phyloP scores from a whole-genome alignment of 305 asterid genomes.

The Fraxinus ornus region DNA sequence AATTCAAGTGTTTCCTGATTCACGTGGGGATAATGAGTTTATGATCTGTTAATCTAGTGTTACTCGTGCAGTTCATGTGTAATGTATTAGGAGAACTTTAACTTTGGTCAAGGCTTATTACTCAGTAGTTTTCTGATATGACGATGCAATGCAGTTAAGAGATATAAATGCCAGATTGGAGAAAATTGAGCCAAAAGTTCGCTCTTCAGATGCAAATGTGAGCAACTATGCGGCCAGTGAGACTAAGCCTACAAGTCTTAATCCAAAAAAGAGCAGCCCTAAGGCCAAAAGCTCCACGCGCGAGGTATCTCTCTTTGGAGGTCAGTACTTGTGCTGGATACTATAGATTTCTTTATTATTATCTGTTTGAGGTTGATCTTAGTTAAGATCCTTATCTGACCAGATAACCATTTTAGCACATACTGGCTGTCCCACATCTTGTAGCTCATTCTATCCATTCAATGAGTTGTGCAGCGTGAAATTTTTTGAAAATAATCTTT shows the following conservation, averaged over 20 bases:
- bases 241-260: slow-evolving; percentile 50
- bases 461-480: background rate
- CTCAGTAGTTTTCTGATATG: slow-evolving; percentile 34
- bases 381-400: slow-evolving; percentile 9
- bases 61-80: background rate
- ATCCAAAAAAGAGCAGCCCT: slow-evolving; percentile 85
- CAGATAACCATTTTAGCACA: slow-evolving; percentile 1
- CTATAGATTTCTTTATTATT: slow-evolving; percentile 1
- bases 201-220: slow-evolving; percentile 61
- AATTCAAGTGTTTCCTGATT: slow-evolving; percentile 8
- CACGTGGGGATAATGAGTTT: slow-evolving; percentile 10
- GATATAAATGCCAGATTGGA: slow-evolving; percentile 91
- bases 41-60: slow-evolving; percentile 6
- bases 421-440: background rate
- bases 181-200: slow-evolving; percentile 81
- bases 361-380: slow-evolving; percentile 6
- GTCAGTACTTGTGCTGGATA: slow-evolving; percentile 47
- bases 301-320: slow-evolving; percentile 93
- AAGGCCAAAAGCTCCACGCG: slow-evolving; percentile 74
- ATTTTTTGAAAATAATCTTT: slow-evolving; percentile 13
- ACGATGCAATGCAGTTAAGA: slow-evolving; percentile 58
- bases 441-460: slow-evolving; percentile 7
- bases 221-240: slow-evolving; percentile 60
- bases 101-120: slow-evolving; percentile 23
- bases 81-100: background rate